phyloP scores from a whole-genome alignment of 1,139 yeast genomes.

The Candida sanyaensis region DNA sequence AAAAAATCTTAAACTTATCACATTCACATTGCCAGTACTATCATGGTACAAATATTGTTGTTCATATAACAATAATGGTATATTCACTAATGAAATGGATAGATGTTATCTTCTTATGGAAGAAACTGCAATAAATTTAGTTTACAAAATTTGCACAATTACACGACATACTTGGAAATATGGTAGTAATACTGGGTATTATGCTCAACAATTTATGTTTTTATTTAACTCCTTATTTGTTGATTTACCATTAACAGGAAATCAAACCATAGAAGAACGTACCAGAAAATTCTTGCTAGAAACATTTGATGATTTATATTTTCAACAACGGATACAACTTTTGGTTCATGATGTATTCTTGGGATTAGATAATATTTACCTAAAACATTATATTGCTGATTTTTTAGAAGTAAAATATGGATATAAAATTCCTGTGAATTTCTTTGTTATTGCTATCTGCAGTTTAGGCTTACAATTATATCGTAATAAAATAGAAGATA shows the following conservation, averaged over 20 bases:
- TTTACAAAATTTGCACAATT: not conserved
- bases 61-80: not conserved
- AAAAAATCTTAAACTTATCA: slow-evolving; percentile 1
- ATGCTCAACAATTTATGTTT: slow-evolving; percentile 7
- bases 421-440: slow-evolving; percentile 3
- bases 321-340: slow-evolving; percentile 1
- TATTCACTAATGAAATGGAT: slow-evolving; percentile 1
- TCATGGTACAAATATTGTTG: slow-evolving; percentile 2
- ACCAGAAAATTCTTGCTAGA: slow-evolving; percentile 1
- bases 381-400: slow-evolving; percentile 1
- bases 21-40: slow-evolving; percentile 4
- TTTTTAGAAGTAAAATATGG: slow-evolving; percentile 7
- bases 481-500: not conserved
- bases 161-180: slow-evolving; percentile 8
- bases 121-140: not conserved
- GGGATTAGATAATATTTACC: slow-evolving; percentile 3
- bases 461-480: slow-evolving; percentile 9
- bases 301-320: slow-evolving; percentile 7
- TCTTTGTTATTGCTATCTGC: slow-evolving; percentile 7
- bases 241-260: not conserved
- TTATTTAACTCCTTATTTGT: slow-evolving; percentile 2
- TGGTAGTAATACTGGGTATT: slow-evolving; percentile 1
- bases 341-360: slow-evolving; percentile 4
- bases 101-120: slow-evolving; percentile 2
- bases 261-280: not conserved